These are phyloP conservation scores for Fusarium continuum DNA, from an alignment of 2,329 filamentous ascomycete genomes.

Conservation along the genomic window DNA sequence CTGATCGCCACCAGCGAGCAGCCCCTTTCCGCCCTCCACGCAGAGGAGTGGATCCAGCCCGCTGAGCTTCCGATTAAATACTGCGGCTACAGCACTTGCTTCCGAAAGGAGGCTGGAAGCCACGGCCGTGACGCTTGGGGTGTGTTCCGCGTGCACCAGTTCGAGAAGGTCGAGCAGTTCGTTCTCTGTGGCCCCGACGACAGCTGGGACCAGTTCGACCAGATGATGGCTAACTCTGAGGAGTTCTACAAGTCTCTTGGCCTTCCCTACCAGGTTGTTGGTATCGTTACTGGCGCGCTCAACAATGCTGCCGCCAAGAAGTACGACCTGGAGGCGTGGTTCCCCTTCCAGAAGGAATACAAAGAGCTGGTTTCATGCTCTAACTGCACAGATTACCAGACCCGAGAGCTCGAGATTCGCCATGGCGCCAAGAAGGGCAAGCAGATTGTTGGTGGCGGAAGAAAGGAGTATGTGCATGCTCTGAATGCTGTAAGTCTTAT, in stretches of 20 bases:
- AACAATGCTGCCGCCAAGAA: slow-evolving; percentile 85
- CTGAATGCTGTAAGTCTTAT: slow-evolving; percentile 70
- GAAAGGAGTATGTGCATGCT: slow-evolving; percentile 94
- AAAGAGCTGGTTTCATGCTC: slow-evolving; percentile 98
- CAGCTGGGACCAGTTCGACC: slow-evolving; percentile 91
- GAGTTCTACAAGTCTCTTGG: slow-evolving; percentile 93
- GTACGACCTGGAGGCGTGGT: slow-evolving; percentile 95
- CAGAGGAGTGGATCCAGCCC: slow-evolving; percentile 89
- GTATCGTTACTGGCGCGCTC: slow-evolving; percentile 94
- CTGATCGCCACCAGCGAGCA: slow-evolving; percentile 87
- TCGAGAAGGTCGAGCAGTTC: slow-evolving; percentile 91
- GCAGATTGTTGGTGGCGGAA: slow-evolving; percentile 70
- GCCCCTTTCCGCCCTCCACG: slow-evolving; percentile 90
- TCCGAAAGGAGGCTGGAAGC: slow-evolving; percentile 92
- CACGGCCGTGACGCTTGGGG: slow-evolving; percentile 93
- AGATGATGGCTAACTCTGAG: slow-evolving; percentile 91
- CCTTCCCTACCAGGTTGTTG: slow-evolving; percentile 89
- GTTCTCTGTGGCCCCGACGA: slow-evolving; percentile 84
- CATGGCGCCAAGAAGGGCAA: slow-evolving; percentile 78
- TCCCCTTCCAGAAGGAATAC: slow-evolving; percentile 95
- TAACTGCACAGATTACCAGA: slow-evolving; percentile 98
- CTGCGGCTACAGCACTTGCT: slow-evolving; percentile 88
- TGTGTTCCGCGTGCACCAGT: slow-evolving; percentile 97
- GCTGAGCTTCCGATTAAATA: slow-evolving; percentile 89
- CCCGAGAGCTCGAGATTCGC: slow-evolving; percentile 89